Evolutionary conservation across 2,329 filamentous ascomycete genomes (phyloP).

Genomic region (Akanthomyces muscarius): DNA sequence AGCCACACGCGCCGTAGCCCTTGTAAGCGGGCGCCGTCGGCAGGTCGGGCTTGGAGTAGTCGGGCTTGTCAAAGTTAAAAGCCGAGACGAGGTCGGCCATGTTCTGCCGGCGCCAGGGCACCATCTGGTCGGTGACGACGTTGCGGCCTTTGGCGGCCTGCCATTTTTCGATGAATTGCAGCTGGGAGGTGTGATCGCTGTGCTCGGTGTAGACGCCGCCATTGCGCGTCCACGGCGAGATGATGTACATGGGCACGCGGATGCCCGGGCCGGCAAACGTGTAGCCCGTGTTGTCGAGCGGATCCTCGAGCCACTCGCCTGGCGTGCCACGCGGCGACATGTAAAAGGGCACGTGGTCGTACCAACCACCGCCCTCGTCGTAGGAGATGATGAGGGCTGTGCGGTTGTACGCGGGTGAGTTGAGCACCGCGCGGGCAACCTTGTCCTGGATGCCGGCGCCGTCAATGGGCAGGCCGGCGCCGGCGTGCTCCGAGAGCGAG

Average conservation of each 20-base stretch:
- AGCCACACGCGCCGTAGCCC: slow-evolving; percentile 40
- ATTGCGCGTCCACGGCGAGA: slow-evolving; percentile 53
- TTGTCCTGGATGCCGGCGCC: slow-evolving; percentile 52
- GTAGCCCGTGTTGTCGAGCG: slow-evolving; percentile 36
- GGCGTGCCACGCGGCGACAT: slow-evolving; percentile 41
- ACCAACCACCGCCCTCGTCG: slow-evolving; percentile 50
- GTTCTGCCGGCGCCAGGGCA: slow-evolving; percentile 29
- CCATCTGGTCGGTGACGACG: slow-evolving; percentile 30
- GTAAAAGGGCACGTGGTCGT: slow-evolving; percentile 51
- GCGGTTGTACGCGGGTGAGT: slow-evolving; percentile 44
- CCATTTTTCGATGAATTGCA: slow-evolving; percentile 51
- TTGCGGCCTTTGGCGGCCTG: slow-evolving; percentile 35
- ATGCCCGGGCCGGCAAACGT: slow-evolving; percentile 35
- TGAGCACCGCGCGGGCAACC: slow-evolving; percentile 47
- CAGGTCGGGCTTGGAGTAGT: slow-evolving; percentile 39
- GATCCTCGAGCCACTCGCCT: slow-evolving; percentile 49
- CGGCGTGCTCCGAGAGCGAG: slow-evolving; percentile 49
- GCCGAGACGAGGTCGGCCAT: slow-evolving; percentile 34
- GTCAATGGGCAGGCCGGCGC: slow-evolving; percentile 47
- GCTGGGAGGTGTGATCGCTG: slow-evolving; percentile 52
- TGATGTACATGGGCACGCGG: slow-evolving; percentile 51
- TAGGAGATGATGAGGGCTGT: slow-evolving; percentile 45
- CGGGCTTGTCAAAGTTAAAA: slow-evolving; percentile 46
- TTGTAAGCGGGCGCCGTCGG: slow-evolving; percentile 42
- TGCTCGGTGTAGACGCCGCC: slow-evolving; percentile 52